Conservation (phyloP, 257 asterid genomes). For the Catharanthus roseus region DNA sequence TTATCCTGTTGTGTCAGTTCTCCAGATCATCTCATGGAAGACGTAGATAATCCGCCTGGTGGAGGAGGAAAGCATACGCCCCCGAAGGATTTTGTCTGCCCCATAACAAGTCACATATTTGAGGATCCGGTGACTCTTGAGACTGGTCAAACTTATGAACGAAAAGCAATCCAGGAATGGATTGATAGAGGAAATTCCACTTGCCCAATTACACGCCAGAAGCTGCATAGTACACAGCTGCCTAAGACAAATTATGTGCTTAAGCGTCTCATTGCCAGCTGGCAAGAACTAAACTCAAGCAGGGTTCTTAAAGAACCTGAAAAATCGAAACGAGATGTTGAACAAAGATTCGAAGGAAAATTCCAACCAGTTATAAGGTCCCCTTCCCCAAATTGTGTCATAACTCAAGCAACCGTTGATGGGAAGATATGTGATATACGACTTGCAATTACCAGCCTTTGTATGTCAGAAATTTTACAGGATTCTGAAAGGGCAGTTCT, state of each 20-base stretch:
- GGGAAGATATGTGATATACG: constrained; percentile 48
- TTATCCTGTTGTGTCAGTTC: constrained; percentile 24
- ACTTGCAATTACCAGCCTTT: constrained; percentile 44
- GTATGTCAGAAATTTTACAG: constrained; percentile 55
- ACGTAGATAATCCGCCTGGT: constrained; percentile 22
- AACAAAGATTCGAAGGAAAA: constrained; percentile 5
- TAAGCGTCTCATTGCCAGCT: constrained; percentile 74
- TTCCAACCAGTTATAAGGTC: constrained; percentile 7
- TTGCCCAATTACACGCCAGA: constrained; percentile 86
- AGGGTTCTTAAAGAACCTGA: constrained; percentile 17
- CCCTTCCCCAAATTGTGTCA: constrained; percentile 46
- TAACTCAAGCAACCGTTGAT: constrained; percentile 43
- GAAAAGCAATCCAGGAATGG: constrained; percentile 84
- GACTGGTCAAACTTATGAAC: constrained; percentile 78
- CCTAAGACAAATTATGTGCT: constrained; percentile 80
- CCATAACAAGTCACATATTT: constrained; percentile 66
- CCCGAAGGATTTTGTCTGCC: constrained; percentile 83
- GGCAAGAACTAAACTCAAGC: constrained; percentile 46
- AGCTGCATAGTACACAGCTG: constrained; percentile 36
- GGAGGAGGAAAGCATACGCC: constrained; percentile 38
- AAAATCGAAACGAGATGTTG: constrained; percentile 10
- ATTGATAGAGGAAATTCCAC: constrained; percentile 60
- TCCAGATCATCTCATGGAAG: constrained; percentile 48
- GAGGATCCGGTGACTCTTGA: constrained; percentile 84
- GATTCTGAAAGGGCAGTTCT: constrained; percentile 67